phyloP scores from a whole-genome alignment of 2,329 filamentous ascomycete genomes.

The Aspergillus glaucus region DNA sequence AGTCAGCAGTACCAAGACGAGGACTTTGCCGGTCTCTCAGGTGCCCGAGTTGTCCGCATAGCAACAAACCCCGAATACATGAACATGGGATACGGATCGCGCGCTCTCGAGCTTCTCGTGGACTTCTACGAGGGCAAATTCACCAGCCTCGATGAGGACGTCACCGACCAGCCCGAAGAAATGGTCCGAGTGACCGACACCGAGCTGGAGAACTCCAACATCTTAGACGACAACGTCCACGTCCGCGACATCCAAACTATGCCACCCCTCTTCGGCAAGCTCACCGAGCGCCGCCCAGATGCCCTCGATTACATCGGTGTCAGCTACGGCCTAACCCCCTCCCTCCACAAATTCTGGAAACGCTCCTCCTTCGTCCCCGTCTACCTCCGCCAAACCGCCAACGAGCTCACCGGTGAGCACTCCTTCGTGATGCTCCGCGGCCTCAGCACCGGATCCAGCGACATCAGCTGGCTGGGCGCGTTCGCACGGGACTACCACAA shows the following conservation, averaged over 20 bases:
- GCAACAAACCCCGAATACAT: conserved; percentile 93
- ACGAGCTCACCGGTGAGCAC: conserved; percentile 94
- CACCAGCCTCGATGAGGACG: conserved; percentile 70
- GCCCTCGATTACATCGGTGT: conserved; percentile 89
- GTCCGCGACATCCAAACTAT: conserved; percentile 85
- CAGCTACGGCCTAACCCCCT: conserved; percentile 81
- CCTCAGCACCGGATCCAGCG: conserved; percentile 54
- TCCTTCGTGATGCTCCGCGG: conserved; percentile 95
- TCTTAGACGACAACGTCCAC: conserved; percentile 82
- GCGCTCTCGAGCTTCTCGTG: conserved; percentile 75
- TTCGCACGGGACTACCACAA: conserved; percentile 91
- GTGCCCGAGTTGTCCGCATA: conserved; percentile 85
- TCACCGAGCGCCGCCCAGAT: conserved; percentile 74
- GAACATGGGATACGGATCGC: conserved; percentile 87
- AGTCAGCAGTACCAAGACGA: conserved; percentile 98
- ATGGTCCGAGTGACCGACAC: conserved; percentile 75
- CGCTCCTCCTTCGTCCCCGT: conserved; percentile 77
- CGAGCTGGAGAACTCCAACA: conserved; percentile 67
- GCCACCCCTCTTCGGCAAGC: conserved; percentile 85
- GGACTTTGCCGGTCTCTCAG: conserved; percentile 88
- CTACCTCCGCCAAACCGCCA: conserved; percentile 89
- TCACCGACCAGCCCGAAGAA: conserved; percentile 45
- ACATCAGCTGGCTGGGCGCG: conserved; percentile 78
- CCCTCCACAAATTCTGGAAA: conserved; percentile 96
- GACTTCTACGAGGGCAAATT: conserved; percentile 97